Conservation (phyloP, 2,329 filamentous ascomycete genomes). For the Talaromyces atroroseus region DNA sequence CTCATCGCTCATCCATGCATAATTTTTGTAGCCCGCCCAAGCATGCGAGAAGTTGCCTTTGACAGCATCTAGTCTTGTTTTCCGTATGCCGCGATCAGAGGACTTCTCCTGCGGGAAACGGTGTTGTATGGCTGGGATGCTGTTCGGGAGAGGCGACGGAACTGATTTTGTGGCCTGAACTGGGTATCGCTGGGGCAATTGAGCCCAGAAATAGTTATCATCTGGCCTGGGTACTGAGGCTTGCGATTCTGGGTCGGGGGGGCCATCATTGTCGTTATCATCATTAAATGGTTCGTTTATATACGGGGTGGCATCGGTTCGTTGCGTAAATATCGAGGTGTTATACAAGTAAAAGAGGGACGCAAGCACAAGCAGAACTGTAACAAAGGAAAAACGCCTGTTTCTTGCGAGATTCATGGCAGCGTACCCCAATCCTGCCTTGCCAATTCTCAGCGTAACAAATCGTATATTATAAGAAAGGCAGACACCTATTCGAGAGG, state of each 20-base stretch:
- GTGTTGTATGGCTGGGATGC: constrained; percentile 6
- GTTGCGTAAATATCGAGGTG: background rate
- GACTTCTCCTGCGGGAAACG: background rate
- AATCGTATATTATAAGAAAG: background rate
- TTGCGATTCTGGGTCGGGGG: background rate
- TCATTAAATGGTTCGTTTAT: background rate
- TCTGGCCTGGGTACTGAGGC: background rate
- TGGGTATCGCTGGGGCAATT: background rate
- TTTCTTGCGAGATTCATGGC: background rate
- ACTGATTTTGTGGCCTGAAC: background rate
- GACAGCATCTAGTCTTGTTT: constrained; percentile 45
- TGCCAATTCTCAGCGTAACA: background rate
- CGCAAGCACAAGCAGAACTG: background rate
- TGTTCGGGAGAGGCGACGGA: background rate
- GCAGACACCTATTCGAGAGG: too few relatives aligned
- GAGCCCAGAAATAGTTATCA: background rate
- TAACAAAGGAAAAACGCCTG: background rate
- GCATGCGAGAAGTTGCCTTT: constrained; percentile 66
- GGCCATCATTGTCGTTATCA: background rate
- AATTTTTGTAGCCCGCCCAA: constrained; percentile 71
- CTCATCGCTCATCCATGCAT: constrained; percentile 80
- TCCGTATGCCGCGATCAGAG: background rate
- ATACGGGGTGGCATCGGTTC: background rate
- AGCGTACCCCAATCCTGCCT: background rate
- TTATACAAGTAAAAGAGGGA: background rate